Evolutionary conservation across 108 stramenopile genomes (phyloP).

Genomic region (Nitzschia sp.): DNA sequence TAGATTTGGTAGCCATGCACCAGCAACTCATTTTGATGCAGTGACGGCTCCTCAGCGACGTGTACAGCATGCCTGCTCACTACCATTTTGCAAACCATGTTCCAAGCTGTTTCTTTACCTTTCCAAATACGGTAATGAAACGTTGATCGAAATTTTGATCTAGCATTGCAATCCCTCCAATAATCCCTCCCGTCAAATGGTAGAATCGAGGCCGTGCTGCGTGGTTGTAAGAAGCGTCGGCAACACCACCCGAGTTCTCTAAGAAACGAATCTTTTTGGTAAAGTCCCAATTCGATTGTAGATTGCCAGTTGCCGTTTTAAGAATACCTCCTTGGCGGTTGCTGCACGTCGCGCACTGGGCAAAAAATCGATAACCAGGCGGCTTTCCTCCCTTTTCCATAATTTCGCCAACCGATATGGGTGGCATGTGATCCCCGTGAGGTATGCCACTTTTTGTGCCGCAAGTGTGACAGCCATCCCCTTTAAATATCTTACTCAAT

Average conservation of each 20-base stretch:
- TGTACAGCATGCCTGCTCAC: no score
- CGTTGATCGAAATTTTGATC: no score
- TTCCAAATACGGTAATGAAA: no score
- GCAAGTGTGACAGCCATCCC: constrained; percentile 86
- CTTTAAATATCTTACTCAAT: constrained; percentile 11
- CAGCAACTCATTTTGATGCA: no score
- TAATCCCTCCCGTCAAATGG: constrained; percentile 82
- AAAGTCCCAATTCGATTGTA: not conserved
- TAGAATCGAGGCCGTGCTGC: constrained; percentile 54
- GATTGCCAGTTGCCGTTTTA: constrained; percentile 45
- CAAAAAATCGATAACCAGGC: constrained; percentile 72
- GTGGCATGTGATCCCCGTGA: constrained; percentile 91
- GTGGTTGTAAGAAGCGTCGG: constrained; percentile 64
- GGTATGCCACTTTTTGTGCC: constrained; percentile 62
- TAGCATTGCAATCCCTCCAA: no score
- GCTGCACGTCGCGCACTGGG: constrained; percentile 81
- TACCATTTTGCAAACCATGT: no score
- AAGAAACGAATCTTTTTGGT: constrained; percentile 30
- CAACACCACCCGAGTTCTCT: constrained; percentile 66
- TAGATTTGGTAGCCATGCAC: no score
- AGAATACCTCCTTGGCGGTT: constrained; percentile 72
- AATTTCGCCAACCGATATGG: constrained; percentile 71
- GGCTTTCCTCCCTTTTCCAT: no score
- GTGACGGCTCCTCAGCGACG: no score
- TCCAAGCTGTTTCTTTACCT: no score